phyloP scores from a whole-genome alignment of 108 stramenopile species.

The Poteriospumella lacustris region DNA sequence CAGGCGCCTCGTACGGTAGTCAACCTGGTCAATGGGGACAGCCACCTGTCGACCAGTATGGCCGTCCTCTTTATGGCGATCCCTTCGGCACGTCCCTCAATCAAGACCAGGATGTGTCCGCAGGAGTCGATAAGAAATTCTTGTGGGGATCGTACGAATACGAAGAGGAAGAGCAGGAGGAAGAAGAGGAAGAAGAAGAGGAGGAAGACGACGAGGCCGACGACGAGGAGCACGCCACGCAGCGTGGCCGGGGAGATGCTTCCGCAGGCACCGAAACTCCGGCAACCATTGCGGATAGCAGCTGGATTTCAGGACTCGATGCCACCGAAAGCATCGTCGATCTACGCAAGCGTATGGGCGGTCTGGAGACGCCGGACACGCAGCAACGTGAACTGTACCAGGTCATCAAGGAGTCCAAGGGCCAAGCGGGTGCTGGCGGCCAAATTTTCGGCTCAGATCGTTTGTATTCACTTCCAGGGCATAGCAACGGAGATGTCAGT shows the following conservation, averaged over 20 bases:
- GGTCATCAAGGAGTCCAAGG: constrained; percentile 37
- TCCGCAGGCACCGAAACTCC: constrained; percentile 38
- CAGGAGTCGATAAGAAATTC: constrained; percentile 38
- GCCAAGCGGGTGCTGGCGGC: constrained; percentile 14
- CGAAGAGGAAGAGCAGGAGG: constrained; percentile 66
- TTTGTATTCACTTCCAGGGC: constrained; percentile 37
- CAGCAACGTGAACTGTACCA: constrained; percentile 48
- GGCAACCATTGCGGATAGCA: constrained; percentile 22
- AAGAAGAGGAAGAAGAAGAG: constrained; percentile 52
- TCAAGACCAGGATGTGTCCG: constrained; percentile 38
- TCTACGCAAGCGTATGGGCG: constrained; percentile 46
- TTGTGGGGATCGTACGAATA: constrained; percentile 39
- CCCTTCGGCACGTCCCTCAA: constrained; percentile 56
- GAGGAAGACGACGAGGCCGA: constrained; percentile 64
- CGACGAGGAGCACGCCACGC: constrained; percentile 47
- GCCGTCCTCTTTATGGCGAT: constrained; percentile 84
- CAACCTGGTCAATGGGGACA: constrained; percentile 96
- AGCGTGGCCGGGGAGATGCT: neutral
- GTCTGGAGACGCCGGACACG: constrained; percentile 26
- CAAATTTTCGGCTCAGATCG: constrained; percentile 43
- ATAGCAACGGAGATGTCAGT: constrained; percentile 31
- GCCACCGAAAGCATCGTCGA: constrained; percentile 46
- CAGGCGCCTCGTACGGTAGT: constrained; percentile 80
- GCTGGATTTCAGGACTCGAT: constrained; percentile 33
- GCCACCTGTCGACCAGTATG: constrained; percentile 87